Base-by-base conservation (phyloP, 2,329 filamentous ascomycete genomes). In the Cladophialophora yegresii region DNA sequence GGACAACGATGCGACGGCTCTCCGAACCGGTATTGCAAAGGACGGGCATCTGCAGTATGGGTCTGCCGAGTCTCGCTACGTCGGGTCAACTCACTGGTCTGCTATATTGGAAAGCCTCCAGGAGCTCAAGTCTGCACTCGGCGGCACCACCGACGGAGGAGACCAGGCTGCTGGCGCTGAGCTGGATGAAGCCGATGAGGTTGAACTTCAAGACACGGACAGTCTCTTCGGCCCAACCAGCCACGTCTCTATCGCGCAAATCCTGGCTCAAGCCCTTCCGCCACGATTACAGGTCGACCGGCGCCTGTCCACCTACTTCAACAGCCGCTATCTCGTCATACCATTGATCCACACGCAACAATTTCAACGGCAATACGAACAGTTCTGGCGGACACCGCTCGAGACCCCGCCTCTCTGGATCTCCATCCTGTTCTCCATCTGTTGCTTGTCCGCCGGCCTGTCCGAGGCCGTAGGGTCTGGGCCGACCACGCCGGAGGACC, bases 391-490 rank as follows among this genome's bases (percentile, higher is more conserved):
- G 59, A 78, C 77, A 63, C 82, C 82, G 1, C 74, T 75, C 7
- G 79, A 81, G 28, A 79, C 80, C 2, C 75, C 79, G 6, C 71
- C 81, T 3, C 79, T 82, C 16, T 85, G 83, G 82, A 71, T 85
- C 7, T 83, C 81, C 3, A 72, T 84, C 61, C 79, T 82, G 22
- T 85, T 79, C 70, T 78, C 81, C 2, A 83, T 85, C 77, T 83
- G 85, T 40, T 70, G 67, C 58, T 60, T 71, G 40, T 65, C 68
- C 9, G 67, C 68, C 13, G 61, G 50, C n/a, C 50, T 71, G 6
- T 59, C 36, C n/a, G 56, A 65, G 28, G 64, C 54, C 4, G 45
- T 65, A 3, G 65, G 61, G 20, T 53, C 58, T 6, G 64, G 65
- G 16, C 47, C 49, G 8, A 58, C 80, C 12, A 81, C 83, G 65